Conservation (phyloP, 1,139 yeast genomes). For the Torulaspora globosa region DNA sequence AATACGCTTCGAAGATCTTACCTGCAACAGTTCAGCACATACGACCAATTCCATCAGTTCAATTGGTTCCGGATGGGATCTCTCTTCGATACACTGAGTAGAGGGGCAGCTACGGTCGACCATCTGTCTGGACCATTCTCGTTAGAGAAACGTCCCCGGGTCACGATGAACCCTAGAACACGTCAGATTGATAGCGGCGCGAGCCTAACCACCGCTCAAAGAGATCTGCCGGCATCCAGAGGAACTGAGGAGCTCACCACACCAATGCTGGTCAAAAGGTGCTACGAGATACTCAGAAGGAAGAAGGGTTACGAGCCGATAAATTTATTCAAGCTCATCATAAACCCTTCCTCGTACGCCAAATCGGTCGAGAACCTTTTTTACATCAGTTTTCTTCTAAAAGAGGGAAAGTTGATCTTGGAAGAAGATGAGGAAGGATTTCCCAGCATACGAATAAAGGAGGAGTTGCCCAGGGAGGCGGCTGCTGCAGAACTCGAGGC, state of each 20-base stretch:
- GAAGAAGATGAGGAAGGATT: slow-evolving; percentile 49
- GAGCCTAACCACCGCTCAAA: slow-evolving; percentile 51
- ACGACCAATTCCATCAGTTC: slow-evolving; percentile 36
- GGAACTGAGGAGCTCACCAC: slow-evolving; percentile 53
- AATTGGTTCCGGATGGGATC: slow-evolving; percentile 64
- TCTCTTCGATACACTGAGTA: slow-evolving; percentile 47
- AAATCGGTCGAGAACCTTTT: slow-evolving; percentile 82
- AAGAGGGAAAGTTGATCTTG: slow-evolving; percentile 62
- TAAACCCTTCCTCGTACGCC: slow-evolving; percentile 71
- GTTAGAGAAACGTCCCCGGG: slow-evolving; percentile 51
- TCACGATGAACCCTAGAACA: slow-evolving; percentile 38
- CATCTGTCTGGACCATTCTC: slow-evolving; percentile 71
- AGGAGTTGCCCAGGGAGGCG: slow-evolving; percentile 31
- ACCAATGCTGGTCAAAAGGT: slow-evolving; percentile 48
- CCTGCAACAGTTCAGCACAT: slow-evolving; percentile 26
- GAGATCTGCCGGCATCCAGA: slow-evolving; percentile 50
- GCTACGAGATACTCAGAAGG: slow-evolving; percentile 40
- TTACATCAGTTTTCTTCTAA: slow-evolving; percentile 71
- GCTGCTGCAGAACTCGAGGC: slow-evolving; percentile 30
- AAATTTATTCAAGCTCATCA: slow-evolving; percentile 59
- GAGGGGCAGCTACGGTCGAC: slow-evolving; percentile 50
- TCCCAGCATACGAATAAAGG: slow-evolving; percentile 41
- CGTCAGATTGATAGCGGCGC: slow-evolving; percentile 41
- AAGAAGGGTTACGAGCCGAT: slow-evolving; percentile 43
- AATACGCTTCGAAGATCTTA: slow-evolving; percentile 18